Evolutionary conservation across 148 eudicot species (phyloP).

Genomic region (Rhododendron simsii): DNA sequence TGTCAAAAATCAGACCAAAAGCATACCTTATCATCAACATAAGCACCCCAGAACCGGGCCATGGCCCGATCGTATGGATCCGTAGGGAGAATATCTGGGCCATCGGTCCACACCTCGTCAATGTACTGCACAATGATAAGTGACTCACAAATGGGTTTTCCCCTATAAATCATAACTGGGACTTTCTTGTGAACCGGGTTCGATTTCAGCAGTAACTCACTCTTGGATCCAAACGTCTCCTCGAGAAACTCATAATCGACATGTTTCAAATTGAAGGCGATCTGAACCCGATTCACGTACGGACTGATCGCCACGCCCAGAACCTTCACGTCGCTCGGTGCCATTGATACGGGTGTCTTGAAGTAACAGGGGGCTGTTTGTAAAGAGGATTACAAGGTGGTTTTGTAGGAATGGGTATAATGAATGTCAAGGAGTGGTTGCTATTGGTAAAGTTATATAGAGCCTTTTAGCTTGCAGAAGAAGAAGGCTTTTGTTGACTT

Average conservation of each 20-base stretch:
- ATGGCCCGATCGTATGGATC: slow-evolving; percentile 62
- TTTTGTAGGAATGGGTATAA: neutral
- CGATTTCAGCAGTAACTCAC: slow-evolving; percentile 50
- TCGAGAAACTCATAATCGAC: slow-evolving; percentile 34
- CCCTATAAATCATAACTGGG: slow-evolving; percentile 55
- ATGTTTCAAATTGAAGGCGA: slow-evolving; percentile 37
- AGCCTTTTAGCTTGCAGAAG: neutral
- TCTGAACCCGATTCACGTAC: slow-evolving; percentile 17
- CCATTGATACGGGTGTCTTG: slow-evolving; percentile 4
- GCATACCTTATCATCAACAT: slow-evolving; percentile 45
- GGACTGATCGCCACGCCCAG: slow-evolving; percentile 28
- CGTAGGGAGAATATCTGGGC: slow-evolving; percentile 45
- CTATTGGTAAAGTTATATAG: neutral
- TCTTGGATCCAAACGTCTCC: slow-evolving; percentile 30
- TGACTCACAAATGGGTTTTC: slow-evolving; percentile 52
- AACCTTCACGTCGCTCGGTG: slow-evolving; percentile 21
- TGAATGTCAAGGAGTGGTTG: neutral
- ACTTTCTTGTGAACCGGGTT: slow-evolving; percentile 70
- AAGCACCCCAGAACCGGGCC: slow-evolving; percentile 60
- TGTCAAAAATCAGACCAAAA: too few relatives aligned
- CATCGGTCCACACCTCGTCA: slow-evolving; percentile 27
- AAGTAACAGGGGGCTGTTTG: neutral
- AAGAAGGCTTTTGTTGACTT: neutral
- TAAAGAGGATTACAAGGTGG: neutral
- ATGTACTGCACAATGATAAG: slow-evolving; percentile 27